Base-by-base conservation (phyloP, 192 early-diverging fungal species). In the Gonapodya sp. region DNA sequence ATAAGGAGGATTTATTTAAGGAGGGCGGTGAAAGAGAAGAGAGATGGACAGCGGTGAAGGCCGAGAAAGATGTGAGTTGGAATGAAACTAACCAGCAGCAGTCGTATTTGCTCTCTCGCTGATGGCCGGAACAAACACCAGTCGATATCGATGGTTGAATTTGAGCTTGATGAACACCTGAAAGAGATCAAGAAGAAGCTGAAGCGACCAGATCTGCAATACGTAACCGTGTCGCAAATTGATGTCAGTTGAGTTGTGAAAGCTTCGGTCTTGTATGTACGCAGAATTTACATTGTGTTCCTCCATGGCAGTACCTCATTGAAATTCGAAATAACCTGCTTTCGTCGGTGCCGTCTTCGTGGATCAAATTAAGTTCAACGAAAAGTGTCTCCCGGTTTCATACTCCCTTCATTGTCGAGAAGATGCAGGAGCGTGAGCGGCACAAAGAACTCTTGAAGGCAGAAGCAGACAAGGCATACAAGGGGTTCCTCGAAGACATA, bases 321-420 rank as follows among this genome's bases (percentile, higher is more conserved):
- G 95, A 96, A 83, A 83, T 95, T 37, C 90, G 89, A 24, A 89
- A 87, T 79, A 81, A 86, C 2, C 82, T 86, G 18, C 85, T 86
- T 0, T 84, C 84, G n/a, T 86, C 86, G 18, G 90, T 93, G 0
- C 94, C 95, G 0, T 84, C 83, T 24, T 82, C 89, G 73, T 96
- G 95, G 95, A 81, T 93, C 80, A 92, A 92, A 73, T 87, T 94
- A 24, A 85, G n/a, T 0, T 36, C 36, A 30, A 93, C 91, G 0
- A 93, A 94, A 81, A 86, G 87, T 31, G 87, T 91, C 1, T 89
- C 91, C 0, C 87, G 92, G 16, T 94, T 92, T 75, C 93, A 93
- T 82, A 89, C 91, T 0, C 91, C 91, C 8, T 83, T 84, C 36
- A 81, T 92, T 0, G 79, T 90, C 33, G 85, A 89, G 36, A 81